Conservation (phyloP, 2,329 filamentous ascomycete species). For the Xylariales sp. region DNA sequence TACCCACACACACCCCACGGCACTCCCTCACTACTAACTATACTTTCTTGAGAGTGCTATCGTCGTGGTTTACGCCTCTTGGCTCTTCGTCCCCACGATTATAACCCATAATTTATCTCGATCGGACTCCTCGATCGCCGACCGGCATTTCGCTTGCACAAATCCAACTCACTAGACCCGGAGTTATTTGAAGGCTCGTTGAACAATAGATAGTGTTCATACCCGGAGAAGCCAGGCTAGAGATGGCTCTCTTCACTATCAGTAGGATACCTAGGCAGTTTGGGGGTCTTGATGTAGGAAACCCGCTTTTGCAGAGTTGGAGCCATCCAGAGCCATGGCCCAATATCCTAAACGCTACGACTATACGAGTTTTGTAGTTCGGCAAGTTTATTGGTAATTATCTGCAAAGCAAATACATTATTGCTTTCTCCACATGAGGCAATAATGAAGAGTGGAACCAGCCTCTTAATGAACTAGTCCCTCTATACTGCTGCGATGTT, state of each 20-base stretch:
- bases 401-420: constrained; percentile 22
- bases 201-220: constrained; percentile 20
- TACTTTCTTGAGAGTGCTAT: constrained; percentile 17
- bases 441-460: background rate
- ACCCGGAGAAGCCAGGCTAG: constrained; percentile 5
- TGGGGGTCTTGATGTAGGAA: constrained; percentile 30
- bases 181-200: constrained; percentile 15
- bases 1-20: constrained; percentile 14
- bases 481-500: background rate
- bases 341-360: constrained; percentile 19
- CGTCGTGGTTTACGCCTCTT: constrained; percentile 25
- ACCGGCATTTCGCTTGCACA: constrained; percentile 20
- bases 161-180: constrained; percentile 13
- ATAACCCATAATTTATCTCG: constrained; percentile 24
- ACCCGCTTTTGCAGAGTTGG: constrained; percentile 20
- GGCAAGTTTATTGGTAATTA: constrained; percentile 21
- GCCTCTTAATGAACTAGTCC: background rate
- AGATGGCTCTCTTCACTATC: constrained; percentile 25
- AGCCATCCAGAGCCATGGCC: constrained; percentile 2
- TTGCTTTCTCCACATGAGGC: constrained; percentile 17
- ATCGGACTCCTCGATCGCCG: constrained; percentile 13
- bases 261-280: constrained; percentile 17
- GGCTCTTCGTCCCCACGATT: constrained; percentile 21
- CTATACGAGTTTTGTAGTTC: constrained; percentile 29
- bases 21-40: background rate